A percentile compares a stretch with the other conserved stretches of the same genome.
Evolutionary conservation across 2,329 filamentous ascomycete genomes (phyloP).

Genomic region (Colletotrichum viniferum): DNA sequence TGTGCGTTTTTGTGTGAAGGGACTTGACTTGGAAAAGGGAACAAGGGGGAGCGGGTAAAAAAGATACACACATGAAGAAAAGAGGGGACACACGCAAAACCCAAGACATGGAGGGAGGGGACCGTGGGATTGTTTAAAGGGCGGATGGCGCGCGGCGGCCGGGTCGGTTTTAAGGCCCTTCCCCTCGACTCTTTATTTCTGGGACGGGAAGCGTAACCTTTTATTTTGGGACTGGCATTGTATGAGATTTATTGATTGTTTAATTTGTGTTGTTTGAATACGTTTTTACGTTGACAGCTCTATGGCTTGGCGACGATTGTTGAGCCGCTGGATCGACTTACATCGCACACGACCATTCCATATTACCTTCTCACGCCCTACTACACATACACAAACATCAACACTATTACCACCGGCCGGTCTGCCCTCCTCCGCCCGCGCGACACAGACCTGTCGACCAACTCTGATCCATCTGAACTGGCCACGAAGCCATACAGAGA

Average conservation of each 20-base stretch:
- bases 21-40: not conserved
- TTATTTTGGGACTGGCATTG: slow-evolving; percentile 7
- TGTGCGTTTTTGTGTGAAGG: not conserved
- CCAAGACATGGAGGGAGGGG: not conserved
- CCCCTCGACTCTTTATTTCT: not conserved
- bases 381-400: not conserved
- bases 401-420: not conserved
- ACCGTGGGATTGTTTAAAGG: slow-evolving; percentile 10
- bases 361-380: not conserved
- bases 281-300: slow-evolving; percentile 7
- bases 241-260: slow-evolving; percentile 5
- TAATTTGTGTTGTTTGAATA: slow-evolving; percentile 20
- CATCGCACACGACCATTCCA: not conserved
- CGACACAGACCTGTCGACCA: not conserved
- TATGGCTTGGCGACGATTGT: slow-evolving; percentile 1
- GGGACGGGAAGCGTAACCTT: not conserved
- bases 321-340: slow-evolving; percentile 20
- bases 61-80: not conserved
- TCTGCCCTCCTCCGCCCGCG: not conserved
- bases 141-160: not conserved
- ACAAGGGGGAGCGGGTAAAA: not conserved
- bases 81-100: not conserved
- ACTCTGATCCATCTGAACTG: not conserved
- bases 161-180: not conserved
- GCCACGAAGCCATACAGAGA: not conserved